Evolutionary conservation across 2,329 filamentous ascomycete species (phyloP), one percentile per base, ranked within the genome.

Genomic region (Aspergillus carbonarius): DNA sequence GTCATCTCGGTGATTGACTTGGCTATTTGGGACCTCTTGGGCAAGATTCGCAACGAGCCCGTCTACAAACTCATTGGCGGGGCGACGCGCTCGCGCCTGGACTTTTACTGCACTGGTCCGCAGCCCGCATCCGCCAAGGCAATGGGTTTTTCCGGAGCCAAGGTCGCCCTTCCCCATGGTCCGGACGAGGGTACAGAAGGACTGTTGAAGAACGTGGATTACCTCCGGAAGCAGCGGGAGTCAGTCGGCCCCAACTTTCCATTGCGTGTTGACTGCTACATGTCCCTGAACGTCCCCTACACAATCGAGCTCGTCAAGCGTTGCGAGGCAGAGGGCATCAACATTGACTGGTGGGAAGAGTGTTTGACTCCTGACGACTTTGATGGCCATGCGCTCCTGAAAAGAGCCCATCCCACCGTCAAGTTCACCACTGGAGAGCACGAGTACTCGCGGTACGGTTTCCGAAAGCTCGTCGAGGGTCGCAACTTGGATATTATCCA

Each of bases 281-380:
- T 97, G 93, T 93, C 90, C 66, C 81, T 97, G 70, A 96, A 93
- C 69, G 93, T 97, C 25, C 81, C 90, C 1, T 97, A 97, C 79
- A 96, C 91, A 4, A 96, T 97, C 66, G 89, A 96, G 76, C 83
- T 97, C 23, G 93, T 90, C 60, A 90, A 93, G 78, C 89, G 88
- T 53, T 92, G 89, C 72, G 85, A 91, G 60, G 90, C 88, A 71
- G 84, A 89, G 67, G 87, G 92, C 66, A 84, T 96, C 65, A 85
- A 93, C 75, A 93, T 97, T 74, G 92, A 96, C 80, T 97, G 93
- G 93, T 96, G 92, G 92, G 93, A 97, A 79, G 93, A 97, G 80
- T 96, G 92, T 64, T 80, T 97, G 62, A 90, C 88, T 30, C 93
- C 93, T 10, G 93, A 97, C 75, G 93, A 97, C 79, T 91, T 90